These are phyloP conservation scores for Solanum chiquidenum DNA, from an alignment of 257 asterid species.

Conservation along the genomic window DNA sequence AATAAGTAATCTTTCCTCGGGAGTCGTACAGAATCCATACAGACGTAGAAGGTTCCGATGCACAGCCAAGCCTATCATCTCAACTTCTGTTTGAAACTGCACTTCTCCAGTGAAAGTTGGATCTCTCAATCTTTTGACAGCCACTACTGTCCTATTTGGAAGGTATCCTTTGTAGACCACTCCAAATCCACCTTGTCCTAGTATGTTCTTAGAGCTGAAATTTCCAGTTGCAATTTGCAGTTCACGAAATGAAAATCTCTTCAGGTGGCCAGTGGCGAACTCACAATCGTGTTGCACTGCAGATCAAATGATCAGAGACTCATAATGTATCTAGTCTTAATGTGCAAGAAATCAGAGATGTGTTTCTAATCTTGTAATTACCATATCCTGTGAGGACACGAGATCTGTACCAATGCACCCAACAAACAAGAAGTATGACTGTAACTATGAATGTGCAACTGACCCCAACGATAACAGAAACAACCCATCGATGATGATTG, in stretches of 20 bases:
- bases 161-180: slow-evolving; percentile 78
- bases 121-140: slow-evolving; percentile 77
- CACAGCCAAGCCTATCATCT: slow-evolving; percentile 90
- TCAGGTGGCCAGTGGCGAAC: slow-evolving; percentile 50
- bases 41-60: slow-evolving; percentile 82
- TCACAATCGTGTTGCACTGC: slow-evolving; percentile 81
- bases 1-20: slow-evolving; percentile 77
- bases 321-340: background rate
- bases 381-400: slow-evolving; percentile 51
- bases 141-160: slow-evolving; percentile 57
- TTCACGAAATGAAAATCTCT: slow-evolving; percentile 73
- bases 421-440: slow-evolving; percentile 43
- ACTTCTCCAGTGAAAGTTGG: slow-evolving; percentile 82
- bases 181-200: slow-evolving; percentile 94
- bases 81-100: slow-evolving; percentile 95
- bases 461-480: slow-evolving; percentile 44
- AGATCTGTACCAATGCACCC: slow-evolving; percentile 68
- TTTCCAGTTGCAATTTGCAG: slow-evolving; percentile 70
- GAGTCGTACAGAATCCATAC: slow-evolving; percentile 80
- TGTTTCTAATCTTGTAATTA: slow-evolving; percentile 14
- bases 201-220: slow-evolving; percentile 65
- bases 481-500: slow-evolving; percentile 36
- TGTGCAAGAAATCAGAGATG: background rate
- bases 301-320: slow-evolving; percentile 5
- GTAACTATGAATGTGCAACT: slow-evolving; percentile 42